Percentiles rank a stretch among this genome's conserved stretches.
phyloP scores from a whole-genome alignment of 768 basidiomycete species.

The Russula olivacea region DNA sequence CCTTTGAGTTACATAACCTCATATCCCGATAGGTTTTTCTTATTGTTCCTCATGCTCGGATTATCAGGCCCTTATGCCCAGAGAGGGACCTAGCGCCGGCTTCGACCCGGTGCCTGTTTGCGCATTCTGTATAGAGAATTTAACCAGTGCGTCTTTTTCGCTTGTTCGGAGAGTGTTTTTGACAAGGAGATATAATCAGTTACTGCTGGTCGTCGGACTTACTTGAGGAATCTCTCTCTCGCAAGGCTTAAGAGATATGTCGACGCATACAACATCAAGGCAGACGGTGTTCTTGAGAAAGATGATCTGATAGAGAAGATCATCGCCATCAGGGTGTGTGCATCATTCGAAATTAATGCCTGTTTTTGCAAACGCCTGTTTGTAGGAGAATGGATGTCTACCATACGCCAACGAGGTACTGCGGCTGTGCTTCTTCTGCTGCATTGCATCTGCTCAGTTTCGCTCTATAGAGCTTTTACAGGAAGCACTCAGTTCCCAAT shows the following conservation, averaged over 20 bases:
- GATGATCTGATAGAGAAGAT: slow-evolving; percentile 70
- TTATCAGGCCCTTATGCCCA: slow-evolving; percentile 74
- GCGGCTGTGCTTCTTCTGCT: neutral
- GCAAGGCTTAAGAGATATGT: slow-evolving; percentile 64
- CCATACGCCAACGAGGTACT: slow-evolving; percentile 51
- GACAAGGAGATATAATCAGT: slow-evolving; percentile 38
- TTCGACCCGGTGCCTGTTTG: slow-evolving; percentile 66
- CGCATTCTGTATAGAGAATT: slow-evolving; percentile 63
- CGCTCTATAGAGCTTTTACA: slow-evolving; percentile 46
- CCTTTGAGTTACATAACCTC: slow-evolving; percentile 10
- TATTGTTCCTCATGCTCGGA: slow-evolving; percentile 74
- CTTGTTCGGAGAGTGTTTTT: slow-evolving; percentile 3
- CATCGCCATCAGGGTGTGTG: slow-evolving; percentile 44
- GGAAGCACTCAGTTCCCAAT: slow-evolving; percentile 56
- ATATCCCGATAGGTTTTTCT: slow-evolving; percentile 46
- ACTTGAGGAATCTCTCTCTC: slow-evolving; percentile 51
- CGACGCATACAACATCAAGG: slow-evolving; percentile 60
- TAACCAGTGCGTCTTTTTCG: slow-evolving; percentile 44
- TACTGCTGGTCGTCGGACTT: slow-evolving; percentile 56
- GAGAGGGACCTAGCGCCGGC: slow-evolving; percentile 45
- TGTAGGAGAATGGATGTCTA: slow-evolving; percentile 61
- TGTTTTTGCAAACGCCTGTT: neutral
- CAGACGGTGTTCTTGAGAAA: slow-evolving; percentile 64
- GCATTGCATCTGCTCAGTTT: neutral
- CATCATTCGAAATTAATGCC: neutral